A percentile compares a stretch with the other conserved stretches of the same genome.
Conservation (phyloP, 2,329 filamentous ascomycete genomes). For the Cladosporium sp. region DNA sequence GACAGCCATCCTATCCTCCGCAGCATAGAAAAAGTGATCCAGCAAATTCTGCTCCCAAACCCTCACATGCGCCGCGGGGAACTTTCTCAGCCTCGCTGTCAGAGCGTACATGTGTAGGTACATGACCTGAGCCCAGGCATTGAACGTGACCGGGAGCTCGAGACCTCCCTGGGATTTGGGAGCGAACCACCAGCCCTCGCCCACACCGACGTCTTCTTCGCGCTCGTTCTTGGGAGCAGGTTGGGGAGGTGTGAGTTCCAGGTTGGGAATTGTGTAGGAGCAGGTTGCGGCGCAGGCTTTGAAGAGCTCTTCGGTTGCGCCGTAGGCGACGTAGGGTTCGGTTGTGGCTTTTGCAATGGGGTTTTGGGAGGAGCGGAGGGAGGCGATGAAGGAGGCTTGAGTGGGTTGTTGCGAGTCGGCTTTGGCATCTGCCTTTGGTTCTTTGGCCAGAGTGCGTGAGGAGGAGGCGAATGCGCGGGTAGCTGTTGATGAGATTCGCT, state of each 20-base stretch:
- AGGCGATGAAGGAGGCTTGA: conserved; percentile 18
- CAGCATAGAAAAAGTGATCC: conserved; percentile 91
- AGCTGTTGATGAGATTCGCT: conserved; percentile 9
- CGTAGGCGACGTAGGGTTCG: conserved; percentile 74
- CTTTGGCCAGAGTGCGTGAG: conserved; percentile 5
- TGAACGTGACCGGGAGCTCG: conserved; percentile 79
- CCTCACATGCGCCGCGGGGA: conserved; percentile 64
- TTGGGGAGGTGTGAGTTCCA: conserved; percentile 57
- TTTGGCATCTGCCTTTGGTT: conserved; percentile 10
- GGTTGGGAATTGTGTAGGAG: conserved; percentile 70
- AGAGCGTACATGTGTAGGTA: conserved; percentile 96
- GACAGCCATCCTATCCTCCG: conserved; percentile 77
- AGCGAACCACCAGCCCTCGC: conserved; percentile 75
- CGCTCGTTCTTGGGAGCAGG: conserved; percentile 67
- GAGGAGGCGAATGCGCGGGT: conserved; percentile 11
- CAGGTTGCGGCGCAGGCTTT: conserved; percentile 69
- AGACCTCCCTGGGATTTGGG: conserved; percentile 44
- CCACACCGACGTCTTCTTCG: conserved; percentile 77
- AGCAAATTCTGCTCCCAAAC: conserved; percentile 86
- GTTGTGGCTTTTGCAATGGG: conserved; percentile 38
- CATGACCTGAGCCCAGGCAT: conserved; percentile 91
- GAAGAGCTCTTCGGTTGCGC: conserved; percentile 73
- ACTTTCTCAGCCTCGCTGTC: conserved; percentile 74
- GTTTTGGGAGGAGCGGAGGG: conserved; percentile 18
- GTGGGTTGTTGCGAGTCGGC: conserved; percentile 12